Evolutionary conservation across 441 rosid species (phyloP).

Genomic region (Aquilaria agallochum): DNA sequence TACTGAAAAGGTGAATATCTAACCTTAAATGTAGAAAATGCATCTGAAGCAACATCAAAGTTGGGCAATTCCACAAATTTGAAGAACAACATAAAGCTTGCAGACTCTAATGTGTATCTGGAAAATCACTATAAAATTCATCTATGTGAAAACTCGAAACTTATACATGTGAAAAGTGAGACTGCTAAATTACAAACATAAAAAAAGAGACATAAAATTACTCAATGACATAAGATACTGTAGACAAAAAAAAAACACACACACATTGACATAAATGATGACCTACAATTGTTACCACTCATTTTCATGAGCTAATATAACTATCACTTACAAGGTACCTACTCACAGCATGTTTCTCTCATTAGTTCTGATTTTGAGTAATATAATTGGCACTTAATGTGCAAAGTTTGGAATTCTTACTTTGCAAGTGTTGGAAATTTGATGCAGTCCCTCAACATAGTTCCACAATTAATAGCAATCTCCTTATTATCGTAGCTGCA

Average conservation of each 20-base stretch:
- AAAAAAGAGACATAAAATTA: too few species aligned
- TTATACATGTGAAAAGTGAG: conserved; percentile 2
- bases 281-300: neutral
- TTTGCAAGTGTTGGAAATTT: conserved; percentile 84
- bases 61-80: conserved; percentile 93
- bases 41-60: conserved; percentile 97
- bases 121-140: conserved; percentile 55
- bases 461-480: conserved; percentile 86
- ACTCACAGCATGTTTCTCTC: neutral
- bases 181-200: neutral
- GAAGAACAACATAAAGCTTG: conserved; percentile 91
- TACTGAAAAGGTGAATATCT: conserved; percentile 24
- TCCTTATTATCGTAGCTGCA: conserved; percentile 96
- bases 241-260: conserved; percentile 1
- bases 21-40: conserved; percentile 97
- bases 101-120: conserved; percentile 92
- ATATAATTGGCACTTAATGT: too few species aligned
- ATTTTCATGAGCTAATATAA: too few species aligned
- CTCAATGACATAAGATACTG: too few species aligned
- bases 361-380: neutral
- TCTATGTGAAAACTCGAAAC: conserved; percentile 25
- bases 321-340: too few species aligned
- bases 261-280: neutral
- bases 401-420: conserved; percentile 50
- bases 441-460: conserved; percentile 92